Evolutionary conservation across 495 filamentous ascomycete genomes (phyloP).

Genomic region (Staphylotrichum longicolle): DNA sequence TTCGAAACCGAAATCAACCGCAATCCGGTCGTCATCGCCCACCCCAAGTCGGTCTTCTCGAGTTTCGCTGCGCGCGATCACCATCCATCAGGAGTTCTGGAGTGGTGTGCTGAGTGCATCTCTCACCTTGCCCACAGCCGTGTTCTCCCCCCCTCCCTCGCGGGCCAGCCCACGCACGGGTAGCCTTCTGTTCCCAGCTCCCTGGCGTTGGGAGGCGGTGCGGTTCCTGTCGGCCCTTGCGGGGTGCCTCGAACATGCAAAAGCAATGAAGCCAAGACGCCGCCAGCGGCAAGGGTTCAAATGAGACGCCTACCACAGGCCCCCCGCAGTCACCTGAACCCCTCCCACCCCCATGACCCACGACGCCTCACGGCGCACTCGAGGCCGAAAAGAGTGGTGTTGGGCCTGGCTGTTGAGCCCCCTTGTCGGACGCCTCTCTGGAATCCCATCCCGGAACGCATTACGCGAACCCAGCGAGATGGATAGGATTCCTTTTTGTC

Average conservation of each 20-base stretch:
- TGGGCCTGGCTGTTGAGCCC: background rate
- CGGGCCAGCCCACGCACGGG: too few species aligned
- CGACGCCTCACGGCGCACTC: conserved; percentile 7
- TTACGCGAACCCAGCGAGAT: background rate
- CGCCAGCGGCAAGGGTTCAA: conserved; percentile 4
- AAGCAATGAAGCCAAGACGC: background rate
- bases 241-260: background rate
- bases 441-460: background rate
- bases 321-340: background rate
- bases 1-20: too few species aligned
- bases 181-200: too few species aligned
- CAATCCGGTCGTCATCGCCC: too few species aligned
- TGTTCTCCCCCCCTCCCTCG: too few species aligned
- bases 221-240: too few species aligned
- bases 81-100: too few species aligned
- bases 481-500: background rate
- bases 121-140: too few species aligned
- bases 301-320: background rate
- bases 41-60: too few species aligned
- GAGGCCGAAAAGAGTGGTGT: background rate
- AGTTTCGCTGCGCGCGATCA: too few species aligned
- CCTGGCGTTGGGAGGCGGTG: too few species aligned
- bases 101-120: too few species aligned
- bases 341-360: background rate
- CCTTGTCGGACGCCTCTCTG: conserved; percentile 1